Base-by-base conservation (phyloP, 805 yeast genomes). In the Metschnikowia sp. region DNA sequence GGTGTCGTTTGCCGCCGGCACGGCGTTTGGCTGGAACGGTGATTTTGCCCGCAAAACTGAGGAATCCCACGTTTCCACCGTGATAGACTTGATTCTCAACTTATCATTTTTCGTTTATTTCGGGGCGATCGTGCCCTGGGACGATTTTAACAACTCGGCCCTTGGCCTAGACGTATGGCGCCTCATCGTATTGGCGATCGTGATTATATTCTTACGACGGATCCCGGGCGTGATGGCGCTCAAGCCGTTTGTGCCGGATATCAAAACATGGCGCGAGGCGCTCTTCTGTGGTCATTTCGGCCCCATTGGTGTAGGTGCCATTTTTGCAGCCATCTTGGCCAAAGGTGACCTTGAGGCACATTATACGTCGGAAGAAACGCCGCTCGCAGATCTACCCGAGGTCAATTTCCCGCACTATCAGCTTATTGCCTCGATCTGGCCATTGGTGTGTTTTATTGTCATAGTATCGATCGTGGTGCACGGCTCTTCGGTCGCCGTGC, bases 241-340 rank as follows among this genome's bases (percentile, higher is more conserved):
- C 42, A 86, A 86, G 59, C 90, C 92, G 0, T 62, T 89, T 22
- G 84, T 88, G 1, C 96, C 97, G 0, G 97, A 90, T 62, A 79
- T 90, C 35, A 83, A 88, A 58, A 79, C 88, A 10, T 90, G 97
- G 96, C 81, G 96, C 64, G 97, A 90, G 64, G 97, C 97, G 0
- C 63, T 90, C 3, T 91, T 91, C 65, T 88, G 95, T 64, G 97
- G 97, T 18, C 96, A 90, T 68, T 90, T 91, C 65, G 97, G 97
- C 13, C 97, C 97, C 2, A 88, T 91, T 60, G 97, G 97, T 40
- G 97, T 90, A 19, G 96, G 97, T 48, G 96, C 96, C 1, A 75
- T 90, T 8, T 89, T 87, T 65, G 92, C 94, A 36, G 83, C 88
- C 6, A 83, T 90, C 42, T 71, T 89, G 52, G 88, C 96, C 0